Evolutionary conservation across 768 basidiomycete genomes (phyloP).

Genomic region (Boletus rex-veris): DNA sequence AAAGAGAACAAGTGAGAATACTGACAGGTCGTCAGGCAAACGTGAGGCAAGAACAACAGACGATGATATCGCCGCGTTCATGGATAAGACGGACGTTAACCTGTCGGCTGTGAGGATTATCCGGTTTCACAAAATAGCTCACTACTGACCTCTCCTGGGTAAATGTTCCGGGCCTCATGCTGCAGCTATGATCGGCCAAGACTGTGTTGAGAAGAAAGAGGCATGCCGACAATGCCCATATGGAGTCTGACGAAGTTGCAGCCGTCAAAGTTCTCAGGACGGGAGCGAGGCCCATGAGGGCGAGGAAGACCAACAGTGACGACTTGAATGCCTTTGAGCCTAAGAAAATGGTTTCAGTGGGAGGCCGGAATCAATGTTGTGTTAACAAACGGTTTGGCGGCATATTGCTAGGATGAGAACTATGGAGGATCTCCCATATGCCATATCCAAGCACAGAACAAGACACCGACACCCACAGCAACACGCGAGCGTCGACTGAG

Average conservation of each 20-base stretch:
- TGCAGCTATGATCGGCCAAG: constrained; percentile 74
- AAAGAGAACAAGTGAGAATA: constrained; percentile 86
- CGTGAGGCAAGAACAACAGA: constrained; percentile 93
- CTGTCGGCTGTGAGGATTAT: constrained; percentile 40
- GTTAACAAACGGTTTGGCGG: constrained; percentile 26
- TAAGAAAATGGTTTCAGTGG: constrained; percentile 28
- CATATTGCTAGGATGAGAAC: constrained; percentile 29
- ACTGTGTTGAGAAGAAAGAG: constrained; percentile 81
- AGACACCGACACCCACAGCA: constrained; percentile 61
- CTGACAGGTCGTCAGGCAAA: constrained; percentile 74
- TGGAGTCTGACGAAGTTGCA: constrained; percentile 94
- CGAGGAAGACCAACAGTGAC: constrained; percentile 81
- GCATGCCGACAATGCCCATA: constrained; percentile 89
- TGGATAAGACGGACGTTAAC: constrained; percentile 78
- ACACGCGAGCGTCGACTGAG: constrained; percentile 60
- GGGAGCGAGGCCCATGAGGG: constrained; percentile 86
- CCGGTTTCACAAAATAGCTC: constrained; percentile 19
- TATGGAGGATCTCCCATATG: constrained; percentile 56
- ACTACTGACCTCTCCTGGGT: constrained; percentile 55
- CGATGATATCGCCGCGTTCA: constrained; percentile 89
- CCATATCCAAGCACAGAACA: constrained; percentile 61
- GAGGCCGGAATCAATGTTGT: neutral
- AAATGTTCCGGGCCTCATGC: constrained; percentile 38
- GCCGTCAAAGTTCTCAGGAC: constrained; percentile 89
- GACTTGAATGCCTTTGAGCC: constrained; percentile 75